phyloP scores from a whole-genome alignment of 345 rosid species.

The Atalantia buxifolia region DNA sequence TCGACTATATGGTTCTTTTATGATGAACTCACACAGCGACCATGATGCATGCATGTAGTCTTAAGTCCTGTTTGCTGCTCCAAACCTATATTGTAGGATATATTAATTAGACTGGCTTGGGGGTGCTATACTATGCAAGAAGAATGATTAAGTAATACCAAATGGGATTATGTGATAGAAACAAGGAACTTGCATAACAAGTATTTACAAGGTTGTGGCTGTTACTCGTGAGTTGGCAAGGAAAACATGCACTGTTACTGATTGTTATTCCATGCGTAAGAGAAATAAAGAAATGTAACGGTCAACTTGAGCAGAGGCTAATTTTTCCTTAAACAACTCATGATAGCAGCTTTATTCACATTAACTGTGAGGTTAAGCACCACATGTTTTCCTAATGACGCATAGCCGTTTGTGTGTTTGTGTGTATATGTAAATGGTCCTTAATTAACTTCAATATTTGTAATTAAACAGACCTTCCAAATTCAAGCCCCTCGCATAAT shows the following conservation, averaged over 20 bases:
- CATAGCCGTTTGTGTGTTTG: too few relatives aligned
- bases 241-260: not conserved
- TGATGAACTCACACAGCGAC: not conserved
- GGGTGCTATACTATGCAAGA: not conserved
- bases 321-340: not conserved
- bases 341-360: conserved; percentile 25
- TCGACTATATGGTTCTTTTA: not conserved
- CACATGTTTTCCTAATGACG: not conserved
- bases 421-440: not conserved
- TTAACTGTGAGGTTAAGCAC: conserved; percentile 7
- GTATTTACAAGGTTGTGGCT: not conserved
- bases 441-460: not conserved
- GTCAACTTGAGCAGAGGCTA: not conserved
- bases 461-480: not conserved
- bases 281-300: not conserved
- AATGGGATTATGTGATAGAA: not conserved
- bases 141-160: not conserved
- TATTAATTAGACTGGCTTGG: not conserved
- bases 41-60: not conserved
- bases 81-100: too few relatives aligned
- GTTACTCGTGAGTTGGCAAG: not conserved
- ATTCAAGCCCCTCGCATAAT: not conserved
- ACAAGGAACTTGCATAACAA: too few relatives aligned
- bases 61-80: not conserved
- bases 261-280: too few relatives aligned